Percentiles rank a stretch among this genome's conserved stretches.
Evolutionary conservation across 2,329 filamentous ascomycete genomes (phyloP).

Genomic region (Colletotrichum agaves): DNA sequence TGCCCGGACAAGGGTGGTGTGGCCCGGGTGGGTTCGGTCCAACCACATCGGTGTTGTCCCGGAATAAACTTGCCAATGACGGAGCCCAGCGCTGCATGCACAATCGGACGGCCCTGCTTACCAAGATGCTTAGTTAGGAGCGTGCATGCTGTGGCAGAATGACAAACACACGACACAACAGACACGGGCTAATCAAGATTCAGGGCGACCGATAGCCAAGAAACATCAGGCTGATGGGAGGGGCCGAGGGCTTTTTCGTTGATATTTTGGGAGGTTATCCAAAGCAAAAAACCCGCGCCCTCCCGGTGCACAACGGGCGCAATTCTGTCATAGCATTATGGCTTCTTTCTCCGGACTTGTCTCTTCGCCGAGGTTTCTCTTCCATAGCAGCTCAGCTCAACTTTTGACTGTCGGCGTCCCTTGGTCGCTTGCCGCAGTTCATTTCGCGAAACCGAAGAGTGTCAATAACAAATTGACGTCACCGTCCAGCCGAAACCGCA

Average conservation of each 20-base stretch:
- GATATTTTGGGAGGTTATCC: not conserved
- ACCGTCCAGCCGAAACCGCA: not conserved
- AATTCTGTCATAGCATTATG: not conserved
- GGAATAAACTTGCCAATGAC: constrained; percentile 27
- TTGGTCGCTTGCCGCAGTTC: not conserved
- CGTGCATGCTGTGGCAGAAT: constrained; percentile 32
- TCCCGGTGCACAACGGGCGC: not conserved
- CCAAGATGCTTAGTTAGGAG: constrained; percentile 36
- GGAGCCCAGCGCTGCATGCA: constrained; percentile 6
- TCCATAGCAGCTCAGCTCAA: not conserved
- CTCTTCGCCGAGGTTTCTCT: not conserved
- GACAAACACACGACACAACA: constrained; percentile 35
- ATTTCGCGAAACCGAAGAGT: not conserved
- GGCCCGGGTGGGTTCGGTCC: constrained; percentile 4
- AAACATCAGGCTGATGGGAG: constrained; percentile 2
- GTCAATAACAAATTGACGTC: not conserved
- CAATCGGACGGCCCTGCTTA: constrained; percentile 25
- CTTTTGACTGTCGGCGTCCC: not conserved
- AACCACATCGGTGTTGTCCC: not conserved
- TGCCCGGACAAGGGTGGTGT: constrained; percentile 1
- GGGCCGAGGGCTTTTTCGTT: not conserved
- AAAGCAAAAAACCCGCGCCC: constrained; percentile 8
- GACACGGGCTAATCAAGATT: constrained; percentile 14
- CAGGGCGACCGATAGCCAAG: not conserved
- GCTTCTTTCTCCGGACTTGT: not conserved